These are phyloP conservation scores for Tetrahymena elliotti DNA, from an alignment of 73 alveolate species.

Conservation along the genomic window DNA sequence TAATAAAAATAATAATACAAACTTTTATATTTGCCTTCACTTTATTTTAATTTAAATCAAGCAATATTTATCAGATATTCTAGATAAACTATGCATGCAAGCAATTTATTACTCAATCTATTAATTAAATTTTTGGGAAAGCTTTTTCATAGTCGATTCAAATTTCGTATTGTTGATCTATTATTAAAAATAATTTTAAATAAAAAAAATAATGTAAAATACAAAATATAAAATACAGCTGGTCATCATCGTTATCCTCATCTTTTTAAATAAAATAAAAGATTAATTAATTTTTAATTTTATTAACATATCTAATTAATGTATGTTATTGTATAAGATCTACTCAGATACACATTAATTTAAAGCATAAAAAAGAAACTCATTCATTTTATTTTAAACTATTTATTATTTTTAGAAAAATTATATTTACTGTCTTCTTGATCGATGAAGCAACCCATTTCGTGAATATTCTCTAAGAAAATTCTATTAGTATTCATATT, in stretches of 20 bases:
- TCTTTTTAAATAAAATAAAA: background rate
- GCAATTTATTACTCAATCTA: background rate
- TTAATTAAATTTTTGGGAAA: too few relatives aligned
- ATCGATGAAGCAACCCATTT: background rate
- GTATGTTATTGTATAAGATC: background rate
- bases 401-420: background rate
- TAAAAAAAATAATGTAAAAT: background rate
- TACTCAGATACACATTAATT: background rate
- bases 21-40: background rate
- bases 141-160: background rate
- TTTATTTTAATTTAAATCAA: background rate
- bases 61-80: background rate
- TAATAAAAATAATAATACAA: too few relatives aligned
- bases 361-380: background rate
- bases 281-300: background rate
- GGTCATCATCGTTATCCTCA: background rate
- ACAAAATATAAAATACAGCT: background rate
- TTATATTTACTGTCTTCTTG: background rate
- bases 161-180: background rate
- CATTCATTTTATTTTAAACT: background rate
- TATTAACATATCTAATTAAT: background rate
- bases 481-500: background rate
- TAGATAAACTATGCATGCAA: background rate
- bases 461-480: background rate
- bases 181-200: background rate